Percentiles rank a stretch among this genome's conserved stretches.
These are phyloP conservation scores for Zangia roseola DNA, from an alignment of 768 basidiomycete species.

Conservation along the genomic window DNA sequence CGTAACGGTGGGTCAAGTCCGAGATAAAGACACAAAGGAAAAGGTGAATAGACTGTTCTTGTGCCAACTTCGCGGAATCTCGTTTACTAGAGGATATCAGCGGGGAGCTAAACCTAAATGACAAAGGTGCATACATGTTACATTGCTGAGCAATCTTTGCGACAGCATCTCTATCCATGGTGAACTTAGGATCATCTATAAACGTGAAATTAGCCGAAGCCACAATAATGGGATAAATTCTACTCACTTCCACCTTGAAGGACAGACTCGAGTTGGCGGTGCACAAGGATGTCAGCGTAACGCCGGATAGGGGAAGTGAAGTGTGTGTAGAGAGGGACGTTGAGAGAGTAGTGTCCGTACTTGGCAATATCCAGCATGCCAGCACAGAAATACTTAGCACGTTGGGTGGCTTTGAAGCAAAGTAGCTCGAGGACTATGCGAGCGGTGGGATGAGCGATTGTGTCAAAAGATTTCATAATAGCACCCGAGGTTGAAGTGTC, in stretches of 20 bases:
- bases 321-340: slow-evolving; percentile 88
- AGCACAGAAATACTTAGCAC: slow-evolving; percentile 97
- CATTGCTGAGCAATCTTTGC: slow-evolving; percentile 98
- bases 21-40: slow-evolving; percentile 94
- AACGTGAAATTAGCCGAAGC: slow-evolving; percentile 4
- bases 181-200: slow-evolving; percentile 80
- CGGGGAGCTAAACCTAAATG: not conserved
- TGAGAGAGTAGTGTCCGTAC: slow-evolving; percentile 91
- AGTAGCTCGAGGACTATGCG: slow-evolving; percentile 80
- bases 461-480: slow-evolving; percentile 82
- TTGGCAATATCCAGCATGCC: slow-evolving; percentile 99
- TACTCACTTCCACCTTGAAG: slow-evolving; percentile 65
- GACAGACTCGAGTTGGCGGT: slow-evolving; percentile 93
- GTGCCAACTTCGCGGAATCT: slow-evolving; percentile 87
- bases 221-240: not conserved
- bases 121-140: slow-evolving; percentile 69
- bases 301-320: slow-evolving; percentile 92
- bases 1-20: slow-evolving; percentile 91
- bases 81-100: slow-evolving; percentile 58
- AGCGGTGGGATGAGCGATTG: slow-evolving; percentile 68
- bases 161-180: slow-evolving; percentile 96
- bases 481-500: slow-evolving; percentile 77
- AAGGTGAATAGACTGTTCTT: slow-evolving; percentile 94
- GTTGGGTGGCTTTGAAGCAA: slow-evolving; percentile 87
- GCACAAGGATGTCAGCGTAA: slow-evolving; percentile 92